Evolutionary conservation across 768 basidiomycete species (phyloP).

Genomic region (Suillus hirtellus): DNA sequence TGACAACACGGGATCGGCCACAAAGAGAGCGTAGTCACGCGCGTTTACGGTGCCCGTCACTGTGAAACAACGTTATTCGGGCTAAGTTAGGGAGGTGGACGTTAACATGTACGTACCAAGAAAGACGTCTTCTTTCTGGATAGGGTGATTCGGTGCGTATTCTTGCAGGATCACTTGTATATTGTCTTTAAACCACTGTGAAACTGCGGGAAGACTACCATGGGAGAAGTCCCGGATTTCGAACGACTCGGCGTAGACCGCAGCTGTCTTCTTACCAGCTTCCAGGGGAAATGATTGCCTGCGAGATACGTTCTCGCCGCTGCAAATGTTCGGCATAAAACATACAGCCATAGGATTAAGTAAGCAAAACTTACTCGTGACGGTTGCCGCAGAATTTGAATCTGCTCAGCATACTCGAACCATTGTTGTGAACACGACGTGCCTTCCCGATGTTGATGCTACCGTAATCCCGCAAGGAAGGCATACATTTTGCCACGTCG

Average conservation of each 20-base stretch:
- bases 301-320: constrained; percentile 47
- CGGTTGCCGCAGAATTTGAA: not conserved
- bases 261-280: constrained; percentile 64
- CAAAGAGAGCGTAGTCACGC: constrained; percentile 72
- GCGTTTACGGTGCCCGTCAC: constrained; percentile 74
- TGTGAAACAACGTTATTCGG: constrained; percentile 17
- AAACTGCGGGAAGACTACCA: constrained; percentile 51
- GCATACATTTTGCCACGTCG: constrained; percentile 45
- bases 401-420: constrained; percentile 13
- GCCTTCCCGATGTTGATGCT: constrained; percentile 40
- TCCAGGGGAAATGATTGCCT: constrained; percentile 62
- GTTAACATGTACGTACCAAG: constrained; percentile 34
- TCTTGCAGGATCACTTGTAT: constrained; percentile 60
- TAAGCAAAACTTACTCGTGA: not conserved
- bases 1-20: constrained; percentile 68
- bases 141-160: constrained; percentile 46
- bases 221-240: constrained; percentile 67
- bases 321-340: constrained; percentile 20
- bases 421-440: constrained; percentile 53
- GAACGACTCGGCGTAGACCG: constrained; percentile 68
- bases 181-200: constrained; percentile 73
- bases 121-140: constrained; percentile 61
- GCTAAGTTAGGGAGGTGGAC: not conserved
- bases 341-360: not conserved
- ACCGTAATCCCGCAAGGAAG: constrained; percentile 67